Evolutionary conservation across 768 basidiomycete genomes (phyloP), one percentile per base, ranked within the genome.

Genomic region (Polyporus arcularius): DNA sequence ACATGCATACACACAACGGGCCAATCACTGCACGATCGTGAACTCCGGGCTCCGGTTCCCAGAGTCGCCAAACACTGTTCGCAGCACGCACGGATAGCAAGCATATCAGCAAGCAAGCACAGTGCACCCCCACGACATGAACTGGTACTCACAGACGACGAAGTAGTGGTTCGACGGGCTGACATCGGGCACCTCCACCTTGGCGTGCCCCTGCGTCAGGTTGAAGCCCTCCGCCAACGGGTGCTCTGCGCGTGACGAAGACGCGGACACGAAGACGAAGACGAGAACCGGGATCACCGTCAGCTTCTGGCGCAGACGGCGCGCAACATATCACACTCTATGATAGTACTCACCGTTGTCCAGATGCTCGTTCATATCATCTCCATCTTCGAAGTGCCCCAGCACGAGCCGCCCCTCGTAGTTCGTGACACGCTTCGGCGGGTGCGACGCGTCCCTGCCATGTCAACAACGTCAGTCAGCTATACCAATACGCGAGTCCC

Each of bases 51-150:
- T 87, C 9, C 71, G 64, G 62, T 92, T 84, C 11, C 89, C 89
- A 14, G 86, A 88, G 67, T 87, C 84, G 30, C 89, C 89, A 63
- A 86, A 75, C 43, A 88, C 88, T 89, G 60, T 53, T 4, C 39
- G 66, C 2, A 21, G 60, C n/a, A 46, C 4, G 28, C 58, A 5
- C 30, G 5, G 14, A 38, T 18, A 55, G 31, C 45, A 26, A 18
- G 11, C 35, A 28, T 21, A 48, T 28, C 9, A 42, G n/a, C 45
- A 26, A 6, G n/a, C 12, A 21, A 46, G n/a, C 8, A 31, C 6
- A 32, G 26, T 11, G 30, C 12, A 18, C 21, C 1, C 6, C 14
- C 5, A 57, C 31, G 4, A 38, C n/a, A 18, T 12, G 21, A 26
- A 26, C 21, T 26, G 21, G 21, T 40, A 83, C 88, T 77, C 68